phyloP scores from a whole-genome alignment of 1,284 basidiomycete genomes.

The Cryptococcus deneoformans region DNA sequence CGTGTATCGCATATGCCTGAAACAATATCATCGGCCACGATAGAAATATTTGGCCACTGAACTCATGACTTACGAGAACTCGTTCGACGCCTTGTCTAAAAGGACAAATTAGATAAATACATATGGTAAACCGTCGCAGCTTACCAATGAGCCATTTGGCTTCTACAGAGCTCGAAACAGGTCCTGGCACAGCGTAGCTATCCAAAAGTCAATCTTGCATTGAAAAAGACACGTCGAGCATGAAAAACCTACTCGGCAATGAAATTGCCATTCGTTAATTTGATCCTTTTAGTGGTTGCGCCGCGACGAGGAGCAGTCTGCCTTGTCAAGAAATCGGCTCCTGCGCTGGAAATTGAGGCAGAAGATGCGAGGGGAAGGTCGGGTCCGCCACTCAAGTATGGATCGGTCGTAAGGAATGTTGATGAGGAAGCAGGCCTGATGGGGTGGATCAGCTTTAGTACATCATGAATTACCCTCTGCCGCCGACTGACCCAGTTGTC shows the following conservation, averaged over 20 bases:
- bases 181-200: conserved; percentile 74
- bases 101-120: too few relatives aligned
- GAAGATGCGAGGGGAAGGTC: neutral
- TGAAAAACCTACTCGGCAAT: conserved; percentile 64
- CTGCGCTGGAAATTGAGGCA: conserved; percentile 14
- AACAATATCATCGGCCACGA: conserved; percentile 2
- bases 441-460: neutral
- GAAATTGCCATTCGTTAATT: conserved; percentile 88
- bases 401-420: conserved; percentile 8
- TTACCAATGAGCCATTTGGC: conserved; percentile 61
- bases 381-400: conserved; percentile 4
- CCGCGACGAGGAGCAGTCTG: conserved; percentile 84
- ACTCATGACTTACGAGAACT: conserved; percentile 68
- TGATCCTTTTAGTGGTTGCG: conserved; percentile 81
- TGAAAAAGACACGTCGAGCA: neutral
- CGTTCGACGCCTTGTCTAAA: conserved; percentile 59
- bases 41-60: conserved; percentile 1
- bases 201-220: neutral
- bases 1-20: conserved; percentile 78
- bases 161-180: conserved; percentile 81
- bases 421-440: conserved; percentile 9
- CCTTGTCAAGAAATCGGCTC: conserved; percentile 55
- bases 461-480: neutral
- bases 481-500: conserved; percentile 13
- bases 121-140: neutral